These are phyloP conservation scores for Fusarium nygamai DNA, from an alignment of 2,329 filamentous ascomycete genomes.

Conservation along the genomic window DNA sequence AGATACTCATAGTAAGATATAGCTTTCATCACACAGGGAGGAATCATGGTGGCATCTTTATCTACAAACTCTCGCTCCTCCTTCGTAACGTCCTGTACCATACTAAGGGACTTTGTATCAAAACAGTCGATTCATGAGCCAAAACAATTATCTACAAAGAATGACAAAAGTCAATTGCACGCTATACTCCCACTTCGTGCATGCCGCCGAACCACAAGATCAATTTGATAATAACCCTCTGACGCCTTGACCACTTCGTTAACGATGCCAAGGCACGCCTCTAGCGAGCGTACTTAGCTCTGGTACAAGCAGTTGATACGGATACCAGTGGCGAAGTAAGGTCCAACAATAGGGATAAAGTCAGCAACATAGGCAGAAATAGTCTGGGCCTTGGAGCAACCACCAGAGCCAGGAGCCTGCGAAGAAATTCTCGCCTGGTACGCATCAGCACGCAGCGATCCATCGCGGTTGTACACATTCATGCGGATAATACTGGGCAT, in stretches of 20 bases:
- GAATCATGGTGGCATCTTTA: rapidly evolving
- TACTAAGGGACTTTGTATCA: no score
- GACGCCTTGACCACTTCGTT: not conserved
- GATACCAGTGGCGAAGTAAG: conserved; percentile 1
- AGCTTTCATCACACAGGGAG: rapidly evolving
- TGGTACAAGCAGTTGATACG: conserved; percentile 42
- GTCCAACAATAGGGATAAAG: not conserved
- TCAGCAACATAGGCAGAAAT: not conserved
- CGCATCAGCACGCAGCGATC: not conserved
- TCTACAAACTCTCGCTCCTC: not conserved
- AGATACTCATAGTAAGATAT: rapidly evolving
- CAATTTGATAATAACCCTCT: rapidly evolving
- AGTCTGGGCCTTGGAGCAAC: not conserved
- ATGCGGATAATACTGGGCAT: conserved; percentile 9
- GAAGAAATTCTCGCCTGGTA: conserved; percentile 1
- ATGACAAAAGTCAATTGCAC: not conserved
- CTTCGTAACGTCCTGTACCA: no score
- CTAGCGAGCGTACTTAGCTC: conserved; percentile 36
- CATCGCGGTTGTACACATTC: conserved; percentile 7
- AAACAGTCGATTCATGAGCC: not conserved
- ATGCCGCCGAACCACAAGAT: not conserved
- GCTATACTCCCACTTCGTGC: not conserved
- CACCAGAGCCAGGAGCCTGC: not conserved
- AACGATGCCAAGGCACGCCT: not conserved
- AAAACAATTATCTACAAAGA: not conserved